Base-by-base conservation (phyloP, 305 asterid genomes). In the Striga hermonthica region DNA sequence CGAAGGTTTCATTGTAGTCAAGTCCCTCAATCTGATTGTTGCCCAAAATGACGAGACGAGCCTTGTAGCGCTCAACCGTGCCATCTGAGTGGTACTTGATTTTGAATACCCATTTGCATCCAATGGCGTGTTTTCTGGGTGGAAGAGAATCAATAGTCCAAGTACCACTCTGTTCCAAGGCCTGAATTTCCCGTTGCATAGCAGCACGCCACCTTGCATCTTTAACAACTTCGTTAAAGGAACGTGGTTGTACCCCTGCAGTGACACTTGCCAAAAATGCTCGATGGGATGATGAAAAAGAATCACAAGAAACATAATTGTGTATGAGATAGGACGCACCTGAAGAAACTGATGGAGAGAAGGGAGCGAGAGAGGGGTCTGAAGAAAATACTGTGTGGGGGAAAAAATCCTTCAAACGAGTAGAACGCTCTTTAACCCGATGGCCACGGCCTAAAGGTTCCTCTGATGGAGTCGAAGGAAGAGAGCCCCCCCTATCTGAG, bases 251-350 rank as follows among this genome's bases (percentile, higher is more conserved):
- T 0, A 0, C 0, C 3, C 36, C 45, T 10, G 44, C 6, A 6
- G 37, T 57, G 0, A 66, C 10, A 0, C 37, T 48, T 11, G 71
- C 57, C 6, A 66, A 22, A 12, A 56, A 66, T 5, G 0, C 4
- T 3, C 3, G 37, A 5, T 66, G 48, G 4, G 4, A 5, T 13
- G 9, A 0, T 4, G 57, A 57, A 12, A 57, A 56, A 0, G 2
- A 10, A 4, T 66, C 13, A 31, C 36, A 66, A 41, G 8, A 22
- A 9, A 66, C 5, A 56, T 9, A 66, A 35, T 56, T 31, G 7
- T 40, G 28, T 22, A 56, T 22, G 16, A 56, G 64, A 66, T 55
- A 66, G 4, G 35, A 44, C 12, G 55, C 57, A 66, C 64, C 57
- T 56, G 64, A 66, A 36, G 64, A 28, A 1, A 0, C 0, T 7